Evolutionary conservation across 352 stramenopile species (phyloP).

Genomic region (Phytophthora nicotianae): DNA sequence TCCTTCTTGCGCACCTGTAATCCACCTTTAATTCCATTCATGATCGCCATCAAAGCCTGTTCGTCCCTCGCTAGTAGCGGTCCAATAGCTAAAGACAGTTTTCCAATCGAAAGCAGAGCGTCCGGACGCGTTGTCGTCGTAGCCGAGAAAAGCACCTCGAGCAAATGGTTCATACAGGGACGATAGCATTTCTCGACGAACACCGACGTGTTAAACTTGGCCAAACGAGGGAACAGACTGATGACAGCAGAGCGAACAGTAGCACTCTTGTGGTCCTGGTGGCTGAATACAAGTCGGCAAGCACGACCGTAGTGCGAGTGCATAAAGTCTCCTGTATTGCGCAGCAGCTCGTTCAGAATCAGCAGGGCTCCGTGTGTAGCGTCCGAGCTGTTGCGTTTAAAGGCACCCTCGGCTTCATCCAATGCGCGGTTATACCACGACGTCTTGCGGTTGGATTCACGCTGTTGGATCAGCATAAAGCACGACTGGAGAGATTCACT

Average conservation of each 20-base stretch:
- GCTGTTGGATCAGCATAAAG: slow-evolving; percentile 88
- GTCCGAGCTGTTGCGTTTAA: slow-evolving; percentile 78
- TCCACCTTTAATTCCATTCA: slow-evolving; percentile 87
- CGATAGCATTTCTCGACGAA: slow-evolving; percentile 88
- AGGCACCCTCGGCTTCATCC: slow-evolving; percentile 77
- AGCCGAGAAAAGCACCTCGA: slow-evolving; percentile 83
- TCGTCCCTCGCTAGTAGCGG: slow-evolving; percentile 78
- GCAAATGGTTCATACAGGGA: slow-evolving; percentile 81
- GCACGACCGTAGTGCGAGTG: slow-evolving; percentile 80
- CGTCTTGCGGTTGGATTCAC: slow-evolving; percentile 87
- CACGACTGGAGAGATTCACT: slow-evolving; percentile 85
- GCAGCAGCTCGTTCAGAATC: slow-evolving; percentile 87
- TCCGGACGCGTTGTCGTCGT: slow-evolving; percentile 81
- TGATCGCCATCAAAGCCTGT: slow-evolving; percentile 79
- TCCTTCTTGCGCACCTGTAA: slow-evolving; percentile 86
- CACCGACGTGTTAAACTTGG: slow-evolving; percentile 89
- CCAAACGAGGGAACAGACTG: slow-evolving; percentile 81
- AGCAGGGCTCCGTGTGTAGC: slow-evolving; percentile 81
- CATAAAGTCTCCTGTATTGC: slow-evolving; percentile 91
- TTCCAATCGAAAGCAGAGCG: slow-evolving; percentile 84
- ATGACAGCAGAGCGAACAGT: slow-evolving; percentile 85
- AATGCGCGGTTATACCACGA: slow-evolving; percentile 81
- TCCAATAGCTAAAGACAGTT: slow-evolving; percentile 83
- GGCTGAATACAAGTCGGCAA: slow-evolving; percentile 75
- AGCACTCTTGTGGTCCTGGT: slow-evolving; percentile 81